Base-by-base conservation (phyloP, 768 basidiomycete genomes). In the Boletus reticuloceps region DNA sequence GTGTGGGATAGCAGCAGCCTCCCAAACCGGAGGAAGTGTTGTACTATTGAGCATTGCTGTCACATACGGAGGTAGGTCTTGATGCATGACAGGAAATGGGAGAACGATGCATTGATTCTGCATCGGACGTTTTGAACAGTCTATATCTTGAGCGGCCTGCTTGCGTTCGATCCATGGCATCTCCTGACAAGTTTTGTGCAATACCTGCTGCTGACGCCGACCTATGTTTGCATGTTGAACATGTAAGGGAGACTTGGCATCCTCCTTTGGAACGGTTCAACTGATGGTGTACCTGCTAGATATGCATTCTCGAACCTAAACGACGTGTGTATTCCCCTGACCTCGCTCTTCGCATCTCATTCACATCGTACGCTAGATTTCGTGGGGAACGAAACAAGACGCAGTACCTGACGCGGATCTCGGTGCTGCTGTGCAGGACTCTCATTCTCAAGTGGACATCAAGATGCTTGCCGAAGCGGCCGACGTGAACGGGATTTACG, bases 321-420 rank as follows among this genome's bases (percentile, higher is more conserved):
- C 68, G 91, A 94, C 63, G 88, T 93, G 22, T 31, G 61, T 56
- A 40, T 29, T 45, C 31, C 37, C 37, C 55, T 45, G 19, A 45
- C 25, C 32, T 34, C 54, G 58, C 39, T 1, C 58, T 58, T 52
- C 19, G 61, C 29, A 53, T 58, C n/a, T 62, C 47, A 31, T 20
- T 54, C 16, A 22, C n/a, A 16, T 47, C 27, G 37, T 51, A 16
- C 38, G 43, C 5, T 64, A 90, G 88, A 91, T 91, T 41, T 91
- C 91, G 25, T 92, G 94, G 94, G 94, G 94, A 6, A 98, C 94
- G n/a, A 98, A 98, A 71, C 89, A 93, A 72, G 90, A 93, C 36
- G 81, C 81, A 10, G 74, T 79, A 4, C 79, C 82, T 1, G 86
- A 89, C 49, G 79, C 81, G 1, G 93, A 96, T 66, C 83, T 97